Evolutionary conservation across 768 basidiomycete species (phyloP), one percentile per base, ranked within the genome.

Genomic region (Tylopilus vinaceipallidus): DNA sequence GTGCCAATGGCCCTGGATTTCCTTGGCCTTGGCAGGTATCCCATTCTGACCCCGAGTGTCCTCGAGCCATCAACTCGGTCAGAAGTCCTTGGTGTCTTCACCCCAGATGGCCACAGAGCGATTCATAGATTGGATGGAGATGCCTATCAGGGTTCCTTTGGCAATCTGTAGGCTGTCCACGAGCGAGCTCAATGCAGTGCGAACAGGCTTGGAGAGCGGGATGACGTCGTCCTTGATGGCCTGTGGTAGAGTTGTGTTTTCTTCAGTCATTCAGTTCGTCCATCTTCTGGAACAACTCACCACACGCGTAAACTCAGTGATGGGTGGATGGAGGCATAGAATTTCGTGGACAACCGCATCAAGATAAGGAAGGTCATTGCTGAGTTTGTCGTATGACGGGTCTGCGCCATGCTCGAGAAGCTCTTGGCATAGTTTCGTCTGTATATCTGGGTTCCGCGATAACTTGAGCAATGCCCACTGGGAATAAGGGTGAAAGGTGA

Each of bases 21-120:
- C 71, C 39, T 73, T 73, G 0, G 73, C 71, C 11, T 56, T 52
- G 37, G 33, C 32, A 13, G 56, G 50, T 8, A 53, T 52, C 1
- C 64, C n/a, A n/a, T n/a, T n/a, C n/a, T n/a, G n/a, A n/a, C n/a
- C n/a, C n/a, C n/a, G n/a, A n/a, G n/a, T n/a, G 7, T 64, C 61
- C 13, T 61, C 60, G 8, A 86, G 68, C 86, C 86, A 89, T 13
- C 85, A 70, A 48, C 81, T 80, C 0, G 85, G 86, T 30, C 75
- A 68, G 60, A 82, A 88, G 32, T 75, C 73, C 23, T 73, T 71
- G 2, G 81, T 75, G 46, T 82, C 76, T 1, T 71, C 59, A 1
- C 86, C 86, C 86, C 86, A 88, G 19, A 83, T 59, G 0, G 63
- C 66, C 42, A 72, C 70, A 10, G 77, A 75, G 8, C 70, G 64